phyloP scores from a whole-genome alignment of 2,329 filamentous ascomycete genomes.

The Sporothrix humicola region DNA sequence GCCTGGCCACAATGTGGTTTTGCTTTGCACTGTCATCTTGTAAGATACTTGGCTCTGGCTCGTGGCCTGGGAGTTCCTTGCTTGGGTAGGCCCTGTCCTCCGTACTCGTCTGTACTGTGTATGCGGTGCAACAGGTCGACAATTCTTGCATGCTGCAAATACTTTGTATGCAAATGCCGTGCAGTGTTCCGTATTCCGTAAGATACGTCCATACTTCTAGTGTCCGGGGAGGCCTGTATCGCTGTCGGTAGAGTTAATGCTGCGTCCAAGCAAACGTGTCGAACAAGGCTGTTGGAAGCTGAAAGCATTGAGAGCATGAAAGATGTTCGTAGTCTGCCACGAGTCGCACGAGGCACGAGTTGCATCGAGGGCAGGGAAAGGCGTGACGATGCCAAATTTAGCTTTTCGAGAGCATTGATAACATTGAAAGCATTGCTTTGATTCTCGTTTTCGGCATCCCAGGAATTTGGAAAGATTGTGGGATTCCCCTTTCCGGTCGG shows the following conservation, averaged over 20 bases:
- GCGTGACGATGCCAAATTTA: background rate
- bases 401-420: background rate
- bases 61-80: background rate
- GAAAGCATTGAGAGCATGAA: slow-evolving; percentile 22
- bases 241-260: background rate
- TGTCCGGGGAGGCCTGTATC: background rate
- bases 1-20: background rate
- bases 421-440: background rate
- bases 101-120: slow-evolving; percentile 22
- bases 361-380: background rate
- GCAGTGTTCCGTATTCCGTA: background rate
- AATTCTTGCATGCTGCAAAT: background rate
- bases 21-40: background rate
- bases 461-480: background rate
- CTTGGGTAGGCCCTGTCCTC: background rate
- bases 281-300: background rate
- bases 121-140: slow-evolving; percentile 6
- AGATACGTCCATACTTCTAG: no score
- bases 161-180: background rate
- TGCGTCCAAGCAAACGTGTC: slow-evolving; percentile 3
- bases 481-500: background rate
- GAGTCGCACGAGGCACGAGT: slow-evolving; percentile 13
- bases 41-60: background rate
- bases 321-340: slow-evolving; percentile 6
- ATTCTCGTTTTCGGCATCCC: background rate